These are phyloP conservation scores for Coemansia sp. DNA, from an alignment of 192 early-diverging fungal genomes.

Conservation along the genomic window DNA sequence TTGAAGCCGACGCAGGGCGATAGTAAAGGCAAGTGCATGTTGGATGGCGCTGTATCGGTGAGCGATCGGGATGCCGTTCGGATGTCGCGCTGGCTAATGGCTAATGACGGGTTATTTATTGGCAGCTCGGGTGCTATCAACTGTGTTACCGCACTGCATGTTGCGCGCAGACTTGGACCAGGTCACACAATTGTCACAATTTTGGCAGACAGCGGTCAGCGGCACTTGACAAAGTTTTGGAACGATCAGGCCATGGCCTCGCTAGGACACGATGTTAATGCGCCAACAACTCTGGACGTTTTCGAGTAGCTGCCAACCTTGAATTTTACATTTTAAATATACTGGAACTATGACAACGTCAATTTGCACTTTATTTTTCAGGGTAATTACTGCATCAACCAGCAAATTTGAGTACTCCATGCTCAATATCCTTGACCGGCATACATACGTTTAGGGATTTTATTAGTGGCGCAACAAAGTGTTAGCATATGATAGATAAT, in stretches of 20 bases:
- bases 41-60: conserved; percentile 84
- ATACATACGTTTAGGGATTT: no score
- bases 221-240: conserved; percentile 98
- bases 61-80: conserved; percentile 83
- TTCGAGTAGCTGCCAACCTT: neutral
- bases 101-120: conserved; percentile 70
- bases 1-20: neutral
- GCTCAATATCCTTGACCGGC: no score
- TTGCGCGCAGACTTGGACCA: conserved; percentile 77
- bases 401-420: no score
- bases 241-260: conserved; percentile 32
- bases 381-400: no score
- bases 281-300: conserved; percentile 25
- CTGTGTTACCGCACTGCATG: conserved; percentile 80
- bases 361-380: no score
- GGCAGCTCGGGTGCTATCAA: conserved; percentile 91
- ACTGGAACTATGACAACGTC: no score
- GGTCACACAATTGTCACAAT: conserved; percentile 91
- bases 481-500: no score
- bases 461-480: no score
- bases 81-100: conserved; percentile 85
- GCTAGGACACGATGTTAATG: conserved; percentile 8
- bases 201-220: conserved; percentile 84
- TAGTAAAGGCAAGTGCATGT: conserved; percentile 27
- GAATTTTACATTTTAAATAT: no score